Base-by-base conservation (phyloP, 768 basidiomycete genomes). In the Cubamyces lactineus region DNA sequence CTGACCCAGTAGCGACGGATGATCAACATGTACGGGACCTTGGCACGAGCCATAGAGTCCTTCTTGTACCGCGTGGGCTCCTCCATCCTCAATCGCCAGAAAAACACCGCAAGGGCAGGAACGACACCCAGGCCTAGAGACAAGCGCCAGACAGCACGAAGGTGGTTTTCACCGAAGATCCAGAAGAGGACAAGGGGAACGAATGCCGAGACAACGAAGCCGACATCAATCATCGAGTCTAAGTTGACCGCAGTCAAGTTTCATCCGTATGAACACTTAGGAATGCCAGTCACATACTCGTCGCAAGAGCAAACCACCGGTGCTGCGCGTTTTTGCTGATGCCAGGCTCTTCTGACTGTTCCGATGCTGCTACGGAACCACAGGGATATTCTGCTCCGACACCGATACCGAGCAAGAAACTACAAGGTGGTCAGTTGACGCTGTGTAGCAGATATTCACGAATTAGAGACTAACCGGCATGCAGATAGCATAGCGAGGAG, bases 361-460 rank as follows among this genome's bases (percentile, higher is more conserved):
- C 96, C 1, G 92, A 89, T 7, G 89, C 89, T 5, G 93, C 91
- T 16, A 94, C 92, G 0, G 89, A 90, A 24, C 95, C 94, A 64
- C 92, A 92, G 7, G 95, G 95, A 66, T 96, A 96, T 73, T 92
- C 91, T 5, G 91, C 91, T 5, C 93, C 92, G 0, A 94, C 82
- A 23, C 94, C 94, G 56, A 96, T 88, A 40, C 96, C 96, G 47
- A 95, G 80, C 1, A 97, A 74, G 79, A 96, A 96, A 7, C 92
- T 92, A 46, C 58, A 64, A 11, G 3, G 26, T 15, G 21, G 23
- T 21, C 28, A 24, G 0, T 4, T 15, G 6, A 26, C 16, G 3
- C 5, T 21, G 21, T 28, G n/a, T n/a, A 16, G 34, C 19, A 15
- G n/a, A 16, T 9, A 21, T 7, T n/a, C 13, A 46, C 3, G 45